Conservation (phyloP, 2,329 filamentous ascomycete species). For the Pestalotiopsis sp. region DNA sequence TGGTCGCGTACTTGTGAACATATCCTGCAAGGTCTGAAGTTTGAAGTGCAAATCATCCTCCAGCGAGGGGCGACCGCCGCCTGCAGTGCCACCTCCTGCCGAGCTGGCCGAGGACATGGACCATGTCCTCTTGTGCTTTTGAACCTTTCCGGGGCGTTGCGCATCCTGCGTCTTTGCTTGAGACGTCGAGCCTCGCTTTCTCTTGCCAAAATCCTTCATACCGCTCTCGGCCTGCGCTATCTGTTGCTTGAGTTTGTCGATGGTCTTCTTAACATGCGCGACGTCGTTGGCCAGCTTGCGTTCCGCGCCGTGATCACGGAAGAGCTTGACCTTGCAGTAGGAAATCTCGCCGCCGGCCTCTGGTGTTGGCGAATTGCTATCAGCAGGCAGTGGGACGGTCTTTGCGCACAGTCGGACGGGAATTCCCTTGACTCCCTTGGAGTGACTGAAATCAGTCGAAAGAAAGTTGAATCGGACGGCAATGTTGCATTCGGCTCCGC, state of each 20-base stretch:
- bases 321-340: conserved; percentile 96
- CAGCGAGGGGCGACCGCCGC: conserved; percentile 53
- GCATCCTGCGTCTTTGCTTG: conserved; percentile 46
- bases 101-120: conserved; percentile 84
- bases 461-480: conserved; percentile 97
- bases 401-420: conserved; percentile 92
- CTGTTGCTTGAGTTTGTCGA: conserved; percentile 94
- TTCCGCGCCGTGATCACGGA: conserved; percentile 93
- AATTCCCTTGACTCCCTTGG: conserved; percentile 97
- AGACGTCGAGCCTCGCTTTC: conserved; percentile 55
- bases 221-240: conserved; percentile 76
- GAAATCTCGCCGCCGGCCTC: conserved; percentile 70
- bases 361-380: conserved; percentile 47
- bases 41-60: conserved; percentile 81
- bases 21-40: conserved; percentile 77
- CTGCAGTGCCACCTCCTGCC: conserved; percentile 43
- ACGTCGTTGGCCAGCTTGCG: conserved; percentile 94
- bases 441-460: conserved; percentile 98
- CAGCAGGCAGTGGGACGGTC: conserved; percentile 67
- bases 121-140: conserved; percentile 93
- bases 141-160: conserved; percentile 75
- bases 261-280: conserved; percentile 92
- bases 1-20: conserved; percentile 83
- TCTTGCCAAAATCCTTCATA: conserved; percentile 67
- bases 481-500: conserved; percentile 76